These are phyloP conservation scores for Cordyceps cateniannulata DNA, from an alignment of 2,329 filamentous ascomycete species.

Conservation along the genomic window DNA sequence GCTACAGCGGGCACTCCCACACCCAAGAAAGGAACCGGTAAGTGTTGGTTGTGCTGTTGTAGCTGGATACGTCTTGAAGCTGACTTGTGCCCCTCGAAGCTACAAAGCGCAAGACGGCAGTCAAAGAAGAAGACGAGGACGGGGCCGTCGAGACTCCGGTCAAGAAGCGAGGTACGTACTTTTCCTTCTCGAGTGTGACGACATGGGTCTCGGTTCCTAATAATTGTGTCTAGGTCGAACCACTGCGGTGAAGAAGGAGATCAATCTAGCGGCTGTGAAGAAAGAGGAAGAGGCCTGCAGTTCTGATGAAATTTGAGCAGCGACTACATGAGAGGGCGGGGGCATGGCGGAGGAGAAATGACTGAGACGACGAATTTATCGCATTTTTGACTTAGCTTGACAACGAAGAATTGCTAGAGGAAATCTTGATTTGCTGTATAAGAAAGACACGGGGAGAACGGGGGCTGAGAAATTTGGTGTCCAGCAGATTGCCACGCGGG, in stretches of 20 bases:
- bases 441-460: neutral
- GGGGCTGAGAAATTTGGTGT: neutral
- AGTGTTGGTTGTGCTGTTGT: neutral
- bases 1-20: constrained; percentile 7
- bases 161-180: constrained; percentile 9
- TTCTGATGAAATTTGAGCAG: neutral
- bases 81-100: neutral
- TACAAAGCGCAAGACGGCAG: constrained; percentile 16
- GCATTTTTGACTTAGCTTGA: neutral
- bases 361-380: neutral
- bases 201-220: neutral
- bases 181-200: neutral
- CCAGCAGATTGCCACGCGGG: neutral
- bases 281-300: neutral
- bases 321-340: neutral
- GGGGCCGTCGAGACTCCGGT: neutral
- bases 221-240: neutral
- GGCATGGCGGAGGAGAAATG: neutral
- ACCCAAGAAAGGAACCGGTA: constrained; percentile 17
- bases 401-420: neutral
- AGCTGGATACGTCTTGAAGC: neutral
- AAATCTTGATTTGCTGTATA: neutral
- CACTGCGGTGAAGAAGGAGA: neutral
- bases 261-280: neutral
- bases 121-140: constrained; percentile 12